Evolutionary conservation across 2,329 filamentous ascomycete species (phyloP), one percentile per base, ranked within the genome.

Genomic region (Cladophialophora chaetospira): DNA sequence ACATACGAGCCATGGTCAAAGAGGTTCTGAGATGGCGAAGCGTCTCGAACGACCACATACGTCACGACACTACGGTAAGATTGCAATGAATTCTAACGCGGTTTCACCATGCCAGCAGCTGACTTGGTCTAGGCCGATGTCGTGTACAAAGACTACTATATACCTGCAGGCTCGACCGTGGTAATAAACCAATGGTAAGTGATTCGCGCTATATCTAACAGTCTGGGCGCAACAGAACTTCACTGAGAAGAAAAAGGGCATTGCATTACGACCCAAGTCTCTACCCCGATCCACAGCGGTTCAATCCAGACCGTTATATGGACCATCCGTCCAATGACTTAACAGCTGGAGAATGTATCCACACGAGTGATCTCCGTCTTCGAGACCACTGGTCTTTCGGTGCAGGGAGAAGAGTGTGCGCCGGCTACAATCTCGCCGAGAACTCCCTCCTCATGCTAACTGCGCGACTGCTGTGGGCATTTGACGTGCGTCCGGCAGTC

Each of bases 371-470:
- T 9, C 25, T 44, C 10, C 15, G 21, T 44, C 44, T 48, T 1
- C 53, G 53, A 13, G 53, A 55, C 23, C 53, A 55, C 28, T 55
- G 23, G 25, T 35, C 19, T 5, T 55, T 35, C 28, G 53, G 77
- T 0, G 74, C 72, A 4, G 79, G 79, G 0, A 71, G 81, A 8
- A 72, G 82, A 5, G 36, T 55, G 23, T 55, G 53, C 21, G 75
- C 69, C 0, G 79, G 80, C 0, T 73, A 79, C 55, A 79, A 82
- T 36, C 72, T 83, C 1, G 79, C 79, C 0, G 73, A 77, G 23
- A 75, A 79, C 0, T 82, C 77, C 0, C 71, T 83, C 0, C 69
- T 71, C 2, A 71, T 79, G 3, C 75, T 73, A 31, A 75, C 78
- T 10, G 72, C 76, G 0, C 72, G 75, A 1, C 69, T 79, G 0